phyloP scores from a whole-genome alignment of 768 basidiomycete species.

The Saitozyma podzolica region DNA sequence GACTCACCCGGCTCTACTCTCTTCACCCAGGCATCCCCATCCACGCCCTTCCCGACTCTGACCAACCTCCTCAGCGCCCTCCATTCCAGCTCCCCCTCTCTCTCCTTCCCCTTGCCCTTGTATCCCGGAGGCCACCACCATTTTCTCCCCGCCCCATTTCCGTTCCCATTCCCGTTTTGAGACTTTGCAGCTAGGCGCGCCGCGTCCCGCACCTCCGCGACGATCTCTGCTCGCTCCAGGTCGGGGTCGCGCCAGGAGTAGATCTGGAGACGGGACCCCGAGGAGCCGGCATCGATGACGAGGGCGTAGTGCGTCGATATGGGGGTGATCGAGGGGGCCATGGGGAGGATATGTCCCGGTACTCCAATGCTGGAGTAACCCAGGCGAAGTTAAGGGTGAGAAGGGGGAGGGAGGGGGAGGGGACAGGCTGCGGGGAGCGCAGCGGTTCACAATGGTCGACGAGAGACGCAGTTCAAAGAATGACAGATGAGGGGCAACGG shows the following conservation, averaged over 20 bases:
- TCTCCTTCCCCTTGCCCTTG: conserved; percentile 56
- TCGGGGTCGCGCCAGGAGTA: conserved; percentile 93
- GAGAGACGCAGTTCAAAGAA: too few relatives aligned
- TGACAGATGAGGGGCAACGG: too few relatives aligned
- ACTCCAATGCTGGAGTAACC: too few relatives aligned
- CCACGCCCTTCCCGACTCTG: conserved; percentile 87
- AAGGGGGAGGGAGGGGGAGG: too few relatives aligned
- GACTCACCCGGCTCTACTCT: conserved; percentile 90
- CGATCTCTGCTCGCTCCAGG: conserved; percentile 60
- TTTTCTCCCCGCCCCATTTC: conserved; percentile 60
- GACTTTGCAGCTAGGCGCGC: conserved; percentile 25
- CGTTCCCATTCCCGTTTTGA: background rate
- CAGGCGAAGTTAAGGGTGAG: too few relatives aligned
- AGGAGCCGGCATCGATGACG: conserved; percentile 98
- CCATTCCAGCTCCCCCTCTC: conserved; percentile 53
- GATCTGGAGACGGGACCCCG: conserved; percentile 91
- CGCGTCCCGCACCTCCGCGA: conserved; percentile 51
- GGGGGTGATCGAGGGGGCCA: conserved; percentile 44
- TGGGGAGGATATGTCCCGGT: background rate
- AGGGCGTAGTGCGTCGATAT: conserved; percentile 55
- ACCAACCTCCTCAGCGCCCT: conserved; percentile 59
- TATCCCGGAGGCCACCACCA: conserved; percentile 65
- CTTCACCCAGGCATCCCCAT: conserved; percentile 79
- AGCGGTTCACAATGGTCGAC: too few relatives aligned
- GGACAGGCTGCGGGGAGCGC: too few relatives aligned